phyloP scores from a whole-genome alignment of 805 yeast species.

The Ogataea paradorogensis region DNA sequence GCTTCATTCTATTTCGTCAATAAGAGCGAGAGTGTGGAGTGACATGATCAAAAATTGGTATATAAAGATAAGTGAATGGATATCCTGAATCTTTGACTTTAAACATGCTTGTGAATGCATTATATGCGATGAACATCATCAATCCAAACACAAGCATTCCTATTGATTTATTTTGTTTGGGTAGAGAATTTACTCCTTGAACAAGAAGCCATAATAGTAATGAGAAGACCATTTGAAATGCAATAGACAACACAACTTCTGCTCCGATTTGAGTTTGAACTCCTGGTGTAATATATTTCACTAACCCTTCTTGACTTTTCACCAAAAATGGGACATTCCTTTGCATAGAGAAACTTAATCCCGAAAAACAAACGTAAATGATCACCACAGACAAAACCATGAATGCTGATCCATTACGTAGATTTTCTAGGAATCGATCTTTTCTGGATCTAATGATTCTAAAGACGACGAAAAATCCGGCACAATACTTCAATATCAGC shows the following conservation, averaged over 20 bases:
- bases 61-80: slow-evolving; percentile 38
- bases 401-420: slow-evolving; percentile 16
- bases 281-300: slow-evolving; percentile 58
- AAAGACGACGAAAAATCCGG: slow-evolving; percentile 42
- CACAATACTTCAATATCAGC: slow-evolving; percentile 46
- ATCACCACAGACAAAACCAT: slow-evolving; percentile 35
- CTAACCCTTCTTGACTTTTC: slow-evolving; percentile 44
- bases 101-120: slow-evolving; percentile 43
- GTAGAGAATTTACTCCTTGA: slow-evolving; percentile 11
- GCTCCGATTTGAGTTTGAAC: slow-evolving; percentile 66
- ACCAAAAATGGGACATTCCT: slow-evolving; percentile 63
- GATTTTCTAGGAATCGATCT: slow-evolving; percentile 34
- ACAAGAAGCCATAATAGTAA: slow-evolving; percentile 40
- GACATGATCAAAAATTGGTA: slow-evolving; percentile 17
- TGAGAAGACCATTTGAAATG: slow-evolving; percentile 48
- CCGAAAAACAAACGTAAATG: slow-evolving; percentile 51
- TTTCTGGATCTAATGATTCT: slow-evolving; percentile 43
- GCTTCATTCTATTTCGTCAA: slow-evolving; percentile 82
- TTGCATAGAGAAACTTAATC: slow-evolving; percentile 62
- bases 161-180: slow-evolving; percentile 6
- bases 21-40: slow-evolving; percentile 68
- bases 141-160: slow-evolving; percentile 26
- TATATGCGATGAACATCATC: slow-evolving; percentile 37
- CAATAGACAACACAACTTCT: slow-evolving; percentile 55
- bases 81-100: slow-evolving; percentile 46